phyloP scores from a whole-genome alignment of 768 basidiomycete genomes.

The Boletus huronensis region DNA sequence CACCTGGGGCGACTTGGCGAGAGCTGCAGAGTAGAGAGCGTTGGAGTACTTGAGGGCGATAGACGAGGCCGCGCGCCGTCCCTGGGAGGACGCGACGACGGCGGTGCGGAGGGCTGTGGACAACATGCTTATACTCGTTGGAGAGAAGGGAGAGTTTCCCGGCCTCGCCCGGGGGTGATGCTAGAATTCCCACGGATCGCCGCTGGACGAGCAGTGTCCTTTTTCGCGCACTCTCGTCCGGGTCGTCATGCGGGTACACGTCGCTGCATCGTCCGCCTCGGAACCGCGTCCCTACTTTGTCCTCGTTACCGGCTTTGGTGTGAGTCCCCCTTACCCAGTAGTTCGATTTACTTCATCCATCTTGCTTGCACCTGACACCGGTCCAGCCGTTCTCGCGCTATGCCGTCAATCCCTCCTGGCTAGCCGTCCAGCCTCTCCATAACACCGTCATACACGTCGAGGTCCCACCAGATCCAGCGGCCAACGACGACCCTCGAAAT shows the following conservation, averaged over 20 bases:
- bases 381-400: slow-evolving; percentile 54
- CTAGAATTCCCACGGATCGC: too few species aligned
- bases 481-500: slow-evolving; percentile 14
- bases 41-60: slow-evolving; percentile 84
- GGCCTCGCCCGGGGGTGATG: slow-evolving; percentile 4
- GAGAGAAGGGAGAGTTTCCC: slow-evolving; percentile 15
- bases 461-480: slow-evolving; percentile 25
- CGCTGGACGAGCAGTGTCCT: too few species aligned
- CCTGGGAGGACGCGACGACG: slow-evolving; percentile 37
- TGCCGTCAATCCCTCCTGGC: slow-evolving; percentile 67
- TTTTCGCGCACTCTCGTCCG: not conserved
- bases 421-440: slow-evolving; percentile 61
- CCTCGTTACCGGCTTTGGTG: slow-evolving; percentile 52
- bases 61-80: slow-evolving; percentile 66
- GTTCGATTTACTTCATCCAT: slow-evolving; percentile 21
- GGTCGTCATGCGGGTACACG: slow-evolving; percentile 25
- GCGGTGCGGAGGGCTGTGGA: slow-evolving; percentile 52
- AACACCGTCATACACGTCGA: slow-evolving; percentile 48
- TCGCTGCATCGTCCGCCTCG: slow-evolving; percentile 8
- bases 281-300: slow-evolving; percentile 41
- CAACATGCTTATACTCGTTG: slow-evolving; percentile 61
- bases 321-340: slow-evolving; percentile 35
- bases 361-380: slow-evolving; percentile 18
- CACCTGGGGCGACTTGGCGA: slow-evolving; percentile 76
- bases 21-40: slow-evolving; percentile 76